Evolutionary conservation across 192 early-diverging fungal genomes (phyloP), one percentile per base, ranked within the genome.

Genomic region (Chytriomyces hyalinus): DNA sequence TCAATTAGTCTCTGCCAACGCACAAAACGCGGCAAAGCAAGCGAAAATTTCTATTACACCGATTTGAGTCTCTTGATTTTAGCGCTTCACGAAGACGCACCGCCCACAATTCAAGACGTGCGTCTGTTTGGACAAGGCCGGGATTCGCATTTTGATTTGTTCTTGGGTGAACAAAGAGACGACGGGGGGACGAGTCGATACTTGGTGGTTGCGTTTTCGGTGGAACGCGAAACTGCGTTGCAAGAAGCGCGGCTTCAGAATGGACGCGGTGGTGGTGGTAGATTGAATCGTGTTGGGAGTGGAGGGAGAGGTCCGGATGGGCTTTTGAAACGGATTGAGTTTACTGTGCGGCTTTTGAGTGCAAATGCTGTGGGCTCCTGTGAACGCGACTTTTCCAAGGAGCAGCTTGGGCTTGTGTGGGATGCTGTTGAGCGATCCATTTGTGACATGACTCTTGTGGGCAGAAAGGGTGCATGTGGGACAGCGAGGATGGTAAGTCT

Each of bases 101-200:
- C 15, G 7, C 20, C 7, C 10, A 13, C 24, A 8, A 46, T 78
- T 51, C 57, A 78, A 47, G 77, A 78, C 51, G 3, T 78, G 15
- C 77, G 77, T 0, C n/a, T 78, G 45, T 78, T 78, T 62, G 77
- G 77, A n/a, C 77, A 68, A 60, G 67, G 77, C 10, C 53, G 77
- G 20, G 77, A 68, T 22, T 47, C 59, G 3, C 77, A 78, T 65
- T 78, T 78, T 50, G 77, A 78, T 64, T 15, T 78, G 6, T 70
- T 72, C 26, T 61, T 78, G 7, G 62, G 67, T 22, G 67, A 68
- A 9, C 44, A 49, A 10, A 20, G 53, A n/a, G 67, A 49, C 47
- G 36, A 36, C 36, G 67, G 46, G 15, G n/a, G n/a, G 13, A 49
- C 69, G 7, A 24, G 6, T 13, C 73, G 73, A 36, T 78, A 70